phyloP scores from a whole-genome alignment of 2,329 filamentous ascomycete genomes.

The Botrytis aclada region DNA sequence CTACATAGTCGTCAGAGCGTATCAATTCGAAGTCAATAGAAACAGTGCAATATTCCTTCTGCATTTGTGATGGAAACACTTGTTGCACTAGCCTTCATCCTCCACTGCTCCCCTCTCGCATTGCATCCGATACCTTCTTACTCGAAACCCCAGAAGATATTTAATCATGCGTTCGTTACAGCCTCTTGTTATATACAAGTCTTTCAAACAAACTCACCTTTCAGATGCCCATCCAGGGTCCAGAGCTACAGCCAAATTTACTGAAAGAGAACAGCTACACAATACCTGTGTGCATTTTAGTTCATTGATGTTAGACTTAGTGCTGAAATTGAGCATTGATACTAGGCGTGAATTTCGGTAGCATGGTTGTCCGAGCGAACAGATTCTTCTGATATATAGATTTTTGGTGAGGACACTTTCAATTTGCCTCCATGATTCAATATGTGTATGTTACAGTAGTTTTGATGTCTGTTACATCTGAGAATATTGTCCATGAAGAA shows the following conservation, averaged over 20 bases:
- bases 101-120: not conserved
- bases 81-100: no score
- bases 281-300: not conserved
- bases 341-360: no score
- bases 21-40: not conserved
- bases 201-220: not conserved
- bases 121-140: not conserved
- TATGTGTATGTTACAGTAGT: no score
- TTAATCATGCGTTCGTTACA: not conserved
- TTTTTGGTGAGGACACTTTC: no score
- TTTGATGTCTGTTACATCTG: no score
- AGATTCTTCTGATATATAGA: no score
- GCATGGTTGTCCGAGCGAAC: no score
- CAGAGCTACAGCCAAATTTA: not conserved
- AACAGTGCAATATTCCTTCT: not conserved
- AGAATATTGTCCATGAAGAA: no score
- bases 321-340: no score
- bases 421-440: no score
- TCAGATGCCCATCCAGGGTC: not conserved
- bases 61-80: not conserved
- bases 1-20: not conserved
- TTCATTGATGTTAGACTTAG: no score
- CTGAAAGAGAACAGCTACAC: not conserved
- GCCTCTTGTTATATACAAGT: not conserved
- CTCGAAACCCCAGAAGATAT: accelerated